Conservation (phyloP, 163 green algal genomes). For the Scenedesmus sp. region DNA sequence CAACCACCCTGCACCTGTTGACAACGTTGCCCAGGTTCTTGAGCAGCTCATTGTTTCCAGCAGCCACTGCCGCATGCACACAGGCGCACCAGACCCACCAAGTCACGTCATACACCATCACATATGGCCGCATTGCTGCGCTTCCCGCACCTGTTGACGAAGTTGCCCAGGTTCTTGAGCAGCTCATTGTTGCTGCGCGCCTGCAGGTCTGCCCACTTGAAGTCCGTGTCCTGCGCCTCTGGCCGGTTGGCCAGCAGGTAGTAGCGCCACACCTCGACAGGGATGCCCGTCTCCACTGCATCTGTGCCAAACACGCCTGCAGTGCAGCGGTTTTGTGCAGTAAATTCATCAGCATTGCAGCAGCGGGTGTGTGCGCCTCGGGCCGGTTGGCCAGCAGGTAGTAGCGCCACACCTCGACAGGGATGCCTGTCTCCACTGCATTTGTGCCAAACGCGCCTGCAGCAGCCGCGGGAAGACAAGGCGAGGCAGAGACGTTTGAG, state of each 20-base stretch:
- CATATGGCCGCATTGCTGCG: background rate
- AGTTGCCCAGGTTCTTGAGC: conserved; percentile 98
- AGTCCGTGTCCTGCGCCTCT: conserved; percentile 92
- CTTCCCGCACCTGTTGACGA: conserved; percentile 82
- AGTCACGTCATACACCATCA: background rate
- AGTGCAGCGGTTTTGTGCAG: background rate
- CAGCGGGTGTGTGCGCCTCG: background rate
- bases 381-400: background rate
- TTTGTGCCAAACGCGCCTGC: conserved; percentile 96
- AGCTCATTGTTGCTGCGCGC: conserved; percentile 95
- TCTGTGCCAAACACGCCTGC: conserved; percentile 97
- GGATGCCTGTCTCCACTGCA: conserved; percentile 77
- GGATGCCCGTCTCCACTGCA: conserved; percentile 93
- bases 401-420: background rate
- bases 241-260: conserved; percentile 95
- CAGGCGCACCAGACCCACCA: too few relatives aligned
- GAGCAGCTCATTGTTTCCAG: conserved; percentile 91
- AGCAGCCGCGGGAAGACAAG: background rate
- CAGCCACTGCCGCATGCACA: too few relatives aligned
- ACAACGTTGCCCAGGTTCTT: conserved; percentile 97
- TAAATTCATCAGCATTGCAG: too few relatives aligned
- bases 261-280: conserved; percentile 96
- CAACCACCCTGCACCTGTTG: conserved; percentile 69
- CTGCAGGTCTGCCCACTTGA: conserved; percentile 93
- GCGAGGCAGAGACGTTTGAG: too few relatives aligned